Base-by-base conservation (phyloP, 2,329 filamentous ascomycete species). In the Trichoderma koningiopsis region DNA sequence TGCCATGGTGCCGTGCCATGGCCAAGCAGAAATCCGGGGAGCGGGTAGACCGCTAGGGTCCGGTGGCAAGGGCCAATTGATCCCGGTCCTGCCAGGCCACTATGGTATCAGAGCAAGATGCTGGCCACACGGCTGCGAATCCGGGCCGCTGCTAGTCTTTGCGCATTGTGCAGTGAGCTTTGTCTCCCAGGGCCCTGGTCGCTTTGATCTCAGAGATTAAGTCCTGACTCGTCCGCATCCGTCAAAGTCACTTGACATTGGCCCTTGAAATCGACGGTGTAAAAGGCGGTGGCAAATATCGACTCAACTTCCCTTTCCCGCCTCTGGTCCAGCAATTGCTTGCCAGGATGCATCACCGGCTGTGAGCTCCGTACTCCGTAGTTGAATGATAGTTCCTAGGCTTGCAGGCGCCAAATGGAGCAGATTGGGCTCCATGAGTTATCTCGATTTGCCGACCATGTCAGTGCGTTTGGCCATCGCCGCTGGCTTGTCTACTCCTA, bases 51-150 rank as follows among this genome's bases (percentile, higher is more conserved):
- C 63, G 70, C 72, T 70, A 73, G 71, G 72, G 70, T 69, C 76
- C 73, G 74, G 75, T 65, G 71, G 74, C 74, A 73, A 68, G 75
- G 77, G 56, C 72, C 27, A 40, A 72, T 72, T 67, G 72, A 74
- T 73, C 75, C 75, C 74, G 73, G 75, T 74, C 73, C n/a, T n/a
- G 55, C 73, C 72, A 73, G 72, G 66, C 65, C 67, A 72, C 72
- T 68, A 68, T 69, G 59, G 68, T 69, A 65, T 66, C 68, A 69
- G 31, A 64, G 61, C 68, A 27, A 65, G 40, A 53, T 73, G 70
- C 71, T 76, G 76, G 71, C 76, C 74, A 77, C 72, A 79, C 77
- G 77, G 77, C 77, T 79, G 74, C 70, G 71, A 75, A 77, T 76
- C 77, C 77, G 77, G 77, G 73, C 77, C 77, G 77, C 76, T 77